Evolutionary conservation across 78 protist genomes (phyloP), one percentile per base, ranked within the genome.

Genomic region (Bodo saltans): DNA sequence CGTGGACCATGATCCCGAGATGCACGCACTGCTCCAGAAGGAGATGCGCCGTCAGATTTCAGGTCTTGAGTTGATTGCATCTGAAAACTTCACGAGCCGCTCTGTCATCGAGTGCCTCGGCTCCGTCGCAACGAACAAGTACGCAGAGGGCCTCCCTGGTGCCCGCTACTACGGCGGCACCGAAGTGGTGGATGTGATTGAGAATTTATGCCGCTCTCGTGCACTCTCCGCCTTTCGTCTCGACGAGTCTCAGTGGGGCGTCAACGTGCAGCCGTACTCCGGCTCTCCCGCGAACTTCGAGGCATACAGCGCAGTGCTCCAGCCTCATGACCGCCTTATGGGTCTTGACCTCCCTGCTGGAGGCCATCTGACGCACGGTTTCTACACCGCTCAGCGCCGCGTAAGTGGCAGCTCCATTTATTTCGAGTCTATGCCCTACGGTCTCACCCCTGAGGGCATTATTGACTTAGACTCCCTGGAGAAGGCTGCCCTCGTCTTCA

Each of bases 211-310:
- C 88, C 90, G 83, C 30, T 0, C 1, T 23, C 89, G 97, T n/a
- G 92, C 93, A 0, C 89, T 93, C 4, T 79, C 17, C 21, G 90
- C 92, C n/a, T 94, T 86, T 83, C n/a, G 47, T 29, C 74, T 91
- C 38, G 81, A 87, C 74, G 90, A 91, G 0, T 81, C 42, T 3
- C 72, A 86, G 74, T 94, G 97, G 97, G 97, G 92, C 32, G 95
- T 93, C 60, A 95, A 95, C 86, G 97, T 95, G 42, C 96, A 95
- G 87, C 87, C 95, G 23, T 88, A 84, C 78, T 83, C 89, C 17
- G 92, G 93, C 27, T 83, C 92, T 4, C 93, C 94, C 12, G 96
- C 97, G 38, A 93, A 93, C 93, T 86, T 93, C 37, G 94, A 85
- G 21, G 94, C 79, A 0, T 89, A 79, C 87, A 87, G 91, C 12